Base-by-base conservation (phyloP, 2,329 filamentous ascomycete genomes). In the Paecilomyces sp. region DNA sequence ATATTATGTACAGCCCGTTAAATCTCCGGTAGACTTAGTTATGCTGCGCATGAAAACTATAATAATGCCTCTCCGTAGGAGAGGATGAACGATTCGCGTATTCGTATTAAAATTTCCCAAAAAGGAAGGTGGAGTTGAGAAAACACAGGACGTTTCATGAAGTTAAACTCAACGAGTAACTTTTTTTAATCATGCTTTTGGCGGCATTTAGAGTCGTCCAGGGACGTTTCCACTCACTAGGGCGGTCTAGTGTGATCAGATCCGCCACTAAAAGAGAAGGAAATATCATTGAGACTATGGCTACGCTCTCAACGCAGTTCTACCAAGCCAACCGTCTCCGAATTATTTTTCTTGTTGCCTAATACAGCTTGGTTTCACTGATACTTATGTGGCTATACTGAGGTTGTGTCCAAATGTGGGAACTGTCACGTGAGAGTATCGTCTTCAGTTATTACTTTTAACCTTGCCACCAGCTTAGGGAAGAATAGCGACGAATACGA, bases 401-500 rank as follows among this genome's bases (percentile, higher is more conserved):
- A 47, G 18, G 15, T 15, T 47, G 41, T 18, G 15, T 15, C 36
- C 9, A n/a, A 9, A 8, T 15, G n/a, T 22, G 15, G 15, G 5
- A n/a, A 15, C 13, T 41, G 36, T 41, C 36, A 41, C 36, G 36
- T 41, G 36, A 41, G 36, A 15, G 13, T 41, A 41, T 41, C 36
- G 13, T 7, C 36, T 41, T 41, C 11, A 41, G 5, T 47, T 47
- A 18, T 18, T 47, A n/a, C 6, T n/a, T 47, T 18, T 6, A 47
- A 6, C 7, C 41, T 8, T 7, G 36, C 36, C 36, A 55, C 68
- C 61, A 12, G 2, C 65, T 66, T 60, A 30, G 67, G 66, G 28
- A 70, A 68, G 64, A 54, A 59, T 12, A n/a, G 61, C 31, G 68
- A 67, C 69, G 69, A 71, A 66, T 69, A 71, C 68, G 69, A 57